Conservation (phyloP, 352 stramenopile species). For the Globisporangium heterothallicum region DNA sequence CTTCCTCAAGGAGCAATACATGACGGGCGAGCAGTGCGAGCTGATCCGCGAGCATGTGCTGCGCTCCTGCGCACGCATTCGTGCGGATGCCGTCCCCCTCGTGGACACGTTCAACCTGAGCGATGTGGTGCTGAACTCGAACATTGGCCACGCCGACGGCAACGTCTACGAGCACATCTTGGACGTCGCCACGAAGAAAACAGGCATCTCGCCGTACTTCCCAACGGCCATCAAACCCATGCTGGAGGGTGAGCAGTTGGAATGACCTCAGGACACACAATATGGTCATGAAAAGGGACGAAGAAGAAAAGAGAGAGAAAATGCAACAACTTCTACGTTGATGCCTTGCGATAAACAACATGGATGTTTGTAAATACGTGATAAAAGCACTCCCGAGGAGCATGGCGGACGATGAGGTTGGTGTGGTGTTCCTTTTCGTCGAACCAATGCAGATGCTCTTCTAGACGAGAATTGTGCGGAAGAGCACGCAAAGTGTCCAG, state of each 20-base stretch:
- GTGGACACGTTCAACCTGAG: slow-evolving; percentile 74
- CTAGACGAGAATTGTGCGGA: no score
- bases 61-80: slow-evolving; percentile 37
- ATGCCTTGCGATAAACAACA: no score
- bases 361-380: no score
- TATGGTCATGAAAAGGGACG: background rate
- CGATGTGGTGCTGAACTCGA: slow-evolving; percentile 68
- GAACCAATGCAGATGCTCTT: no score
- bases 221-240: slow-evolving; percentile 54
- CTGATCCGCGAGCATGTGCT: slow-evolving; percentile 41
- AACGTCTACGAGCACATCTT: slow-evolving; percentile 72
- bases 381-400: no score
- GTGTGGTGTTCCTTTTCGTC: no score
- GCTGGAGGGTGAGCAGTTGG: slow-evolving; percentile 40
- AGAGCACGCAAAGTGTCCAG: no score
- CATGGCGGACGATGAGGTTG: no score
- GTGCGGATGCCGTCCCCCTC: slow-evolving; percentile 56
- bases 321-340: no score
- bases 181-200: slow-evolving; percentile 30
- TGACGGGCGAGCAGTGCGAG: slow-evolving; percentile 43
- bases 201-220: slow-evolving; percentile 48
- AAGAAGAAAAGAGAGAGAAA: background rate
- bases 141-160: slow-evolving; percentile 51
- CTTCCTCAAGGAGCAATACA: slow-evolving; percentile 55
- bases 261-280: no score